Base-by-base conservation (phyloP, 371 early-diverging fungal species). In the Mortierella sp. region DNA sequence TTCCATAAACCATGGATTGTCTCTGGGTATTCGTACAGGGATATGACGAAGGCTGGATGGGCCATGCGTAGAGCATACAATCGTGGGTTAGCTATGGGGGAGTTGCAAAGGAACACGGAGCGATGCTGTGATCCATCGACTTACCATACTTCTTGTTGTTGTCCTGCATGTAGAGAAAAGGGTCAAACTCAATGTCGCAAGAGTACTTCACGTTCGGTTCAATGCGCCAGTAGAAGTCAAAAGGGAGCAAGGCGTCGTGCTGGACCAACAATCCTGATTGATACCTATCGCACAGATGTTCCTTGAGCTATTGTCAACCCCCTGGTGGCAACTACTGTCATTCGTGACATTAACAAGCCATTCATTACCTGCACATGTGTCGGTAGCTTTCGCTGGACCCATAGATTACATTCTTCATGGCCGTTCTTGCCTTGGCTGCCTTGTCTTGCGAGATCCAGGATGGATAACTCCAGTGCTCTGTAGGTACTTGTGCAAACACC, bases 181-280 rank as follows among this genome's bases (percentile, higher is more conserved):
- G 96, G 77, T 98, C 98, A 71, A 92, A 91, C 60, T 89, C 89
- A 25, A 98, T 86, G 61, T 95, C 90, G 72, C 98, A 98, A 49
- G 78, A 82, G 66, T 92, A 96, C 63, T 88, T 77, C 19, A 96
- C 95, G 43, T 86, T 91, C 0, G 98, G 98, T 79, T 97, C 98
- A n/a, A 98, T 86, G 6, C 98, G 82, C 98, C 99, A 99, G 79
- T 97, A 99, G 78, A 91, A 98, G 51, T 96, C 94, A 57, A 89
- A 94, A 28, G 87, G 79, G n/a, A 84, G 73, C 60, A 96, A 67
- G 9, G 93, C 71, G 19, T 90, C 91, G 71, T 98, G 96, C 64
- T 85, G 78, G 34, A 70, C 88, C 96, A 67, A 99, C 95, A 73
- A 93, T 90, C 1, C 97, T 3, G 96, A 96, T 58, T 94, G 90